Conservation (phyloP, 441 rosid genomes). For the Euphorbia schlechtendalii region DNA sequence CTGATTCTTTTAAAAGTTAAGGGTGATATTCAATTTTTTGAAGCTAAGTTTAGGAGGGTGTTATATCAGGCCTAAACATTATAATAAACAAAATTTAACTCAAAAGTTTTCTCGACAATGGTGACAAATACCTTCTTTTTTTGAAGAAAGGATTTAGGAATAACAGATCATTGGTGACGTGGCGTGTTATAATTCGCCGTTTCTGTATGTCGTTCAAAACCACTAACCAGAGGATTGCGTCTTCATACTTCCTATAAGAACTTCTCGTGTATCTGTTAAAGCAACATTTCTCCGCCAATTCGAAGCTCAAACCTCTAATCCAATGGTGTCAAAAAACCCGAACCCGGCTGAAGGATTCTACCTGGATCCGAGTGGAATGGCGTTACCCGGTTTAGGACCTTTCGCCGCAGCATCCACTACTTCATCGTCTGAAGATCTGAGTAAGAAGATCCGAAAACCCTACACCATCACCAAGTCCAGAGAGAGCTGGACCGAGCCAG, state of each 20-base stretch:
- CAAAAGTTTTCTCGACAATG: background rate
- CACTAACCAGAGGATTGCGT: slow-evolving; percentile 5
- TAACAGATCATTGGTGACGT: background rate
- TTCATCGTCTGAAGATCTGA: slow-evolving; percentile 28
- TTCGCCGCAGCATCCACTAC: slow-evolving; percentile 36
- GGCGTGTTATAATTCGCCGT: slow-evolving; percentile 18
- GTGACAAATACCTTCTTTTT: background rate
- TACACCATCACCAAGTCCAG: slow-evolving; percentile 90
- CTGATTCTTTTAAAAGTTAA: too few relatives aligned
- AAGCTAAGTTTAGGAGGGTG: too few relatives aligned
- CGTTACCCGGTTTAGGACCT: slow-evolving; percentile 52
- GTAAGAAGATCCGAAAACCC: slow-evolving; percentile 81
- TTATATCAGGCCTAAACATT: too few relatives aligned
- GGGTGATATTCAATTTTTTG: too few relatives aligned
- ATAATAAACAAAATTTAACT: too few relatives aligned
- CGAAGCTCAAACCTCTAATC: slow-evolving; percentile 14
- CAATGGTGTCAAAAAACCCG: slow-evolving; percentile 60
- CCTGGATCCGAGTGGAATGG: slow-evolving; percentile 69
- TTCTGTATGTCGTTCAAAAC: background rate
- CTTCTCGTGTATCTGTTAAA: slow-evolving; percentile 7
- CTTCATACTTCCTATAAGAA: slow-evolving; percentile 10
- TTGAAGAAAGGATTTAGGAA: background rate
- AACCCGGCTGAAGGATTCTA: slow-evolving; percentile 55
- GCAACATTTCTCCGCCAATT: slow-evolving; percentile 17
- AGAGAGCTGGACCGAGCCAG: slow-evolving; percentile 95